Base-by-base conservation (phyloP, 2,329 filamentous ascomycete species). In the Aaosphaeria arxii region DNA sequence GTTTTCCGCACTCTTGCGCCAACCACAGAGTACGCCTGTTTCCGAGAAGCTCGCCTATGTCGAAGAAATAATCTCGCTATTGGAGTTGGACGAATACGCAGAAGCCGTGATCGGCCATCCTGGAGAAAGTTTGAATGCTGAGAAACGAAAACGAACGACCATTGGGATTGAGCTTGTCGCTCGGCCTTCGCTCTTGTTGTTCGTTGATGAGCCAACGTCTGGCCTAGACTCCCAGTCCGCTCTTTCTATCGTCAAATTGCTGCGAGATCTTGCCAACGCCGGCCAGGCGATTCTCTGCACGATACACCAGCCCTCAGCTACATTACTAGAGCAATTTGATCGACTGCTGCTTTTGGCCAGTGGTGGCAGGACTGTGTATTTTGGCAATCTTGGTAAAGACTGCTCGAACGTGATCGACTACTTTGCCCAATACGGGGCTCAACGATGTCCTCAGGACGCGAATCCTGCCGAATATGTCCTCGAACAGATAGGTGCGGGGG, bases 291-390 rank as follows among this genome's bases (percentile, higher is more conserved):
- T 87, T 1, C 67, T 87, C 1, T 80, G 82, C 48, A 87, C 84
- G 0, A 86, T 87, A 35, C 84, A 87, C 51, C 84, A 96, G 70
- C 91, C 91, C 11, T 92, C 88, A 6, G 89, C 90, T 30, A 89
- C 92, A 78, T 78, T 95, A 35, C 94, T 95, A 76, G 87, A 95
- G 67, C 85, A 88, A 50, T 95, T 91, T 64, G 87, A 91, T 59
- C 80, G 86, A 43, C 79, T 91, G 5, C 77, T 91, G 32, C 87
- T 91, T 73, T 74, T 91, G 7, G 83, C 84, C 24, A 86, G 81
- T 63, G 87, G 87, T 45, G 88, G 88, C 48, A 80, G 76, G 63
- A 88, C 86, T 1, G 85, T 90, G 39, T 91, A 91, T 72, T 90
- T 89, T 62, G 88, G 87, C 45, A 82, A 87, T 3, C 84, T 91